phyloP scores from a whole-genome alignment of 768 basidiomycete genomes.

The Boletus insuetus region DNA sequence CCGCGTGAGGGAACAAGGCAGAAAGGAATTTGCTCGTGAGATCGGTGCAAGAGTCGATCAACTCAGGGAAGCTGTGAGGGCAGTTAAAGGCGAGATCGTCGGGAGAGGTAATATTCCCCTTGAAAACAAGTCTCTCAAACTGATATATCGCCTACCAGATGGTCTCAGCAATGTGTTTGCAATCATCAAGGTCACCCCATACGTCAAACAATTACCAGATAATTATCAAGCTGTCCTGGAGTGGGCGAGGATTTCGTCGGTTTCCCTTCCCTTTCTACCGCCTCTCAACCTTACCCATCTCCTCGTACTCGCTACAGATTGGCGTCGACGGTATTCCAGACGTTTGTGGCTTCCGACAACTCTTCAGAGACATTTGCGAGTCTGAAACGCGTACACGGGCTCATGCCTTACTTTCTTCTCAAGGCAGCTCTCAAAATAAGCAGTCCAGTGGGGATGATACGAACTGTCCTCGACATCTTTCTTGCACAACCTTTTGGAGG shows the following conservation, averaged over 20 bases:
- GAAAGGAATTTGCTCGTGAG: slow-evolving; percentile 81
- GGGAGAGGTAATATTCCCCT: slow-evolving; percentile 57
- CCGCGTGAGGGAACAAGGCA: slow-evolving; percentile 79
- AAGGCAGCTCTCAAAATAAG: slow-evolving; percentile 89
- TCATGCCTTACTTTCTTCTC: slow-evolving; percentile 98
- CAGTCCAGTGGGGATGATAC: slow-evolving; percentile 95
- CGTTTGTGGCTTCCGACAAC: slow-evolving; percentile 89
- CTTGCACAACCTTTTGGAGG: slow-evolving; percentile 97
- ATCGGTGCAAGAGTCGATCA: slow-evolving; percentile 84
- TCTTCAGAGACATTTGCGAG: slow-evolving; percentile 86
- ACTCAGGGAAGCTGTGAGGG: slow-evolving; percentile 76
- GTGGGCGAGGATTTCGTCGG: slow-evolving; percentile 97
- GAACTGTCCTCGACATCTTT: slow-evolving; percentile 89
- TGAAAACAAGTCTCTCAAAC: not conserved
- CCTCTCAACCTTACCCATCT: slow-evolving; percentile 5
- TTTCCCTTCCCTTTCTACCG: slow-evolving; percentile 13
- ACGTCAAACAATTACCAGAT: slow-evolving; percentile 71
- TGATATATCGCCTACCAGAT: slow-evolving; percentile 44
- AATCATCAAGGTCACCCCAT: slow-evolving; percentile 77
- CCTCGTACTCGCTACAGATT: slow-evolving; percentile 47
- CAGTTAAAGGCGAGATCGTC: slow-evolving; percentile 93
- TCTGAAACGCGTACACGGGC: slow-evolving; percentile 88
- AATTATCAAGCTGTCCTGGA: slow-evolving; percentile 90
- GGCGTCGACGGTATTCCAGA: slow-evolving; percentile 95
- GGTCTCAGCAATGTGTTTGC: slow-evolving; percentile 88